A percentile compares a stretch with the other conserved stretches of the same genome.
These are phyloP conservation scores for Stachybotrys chartarum DNA, from an alignment of 2,329 filamentous ascomycete species.

Conservation along the genomic window DNA sequence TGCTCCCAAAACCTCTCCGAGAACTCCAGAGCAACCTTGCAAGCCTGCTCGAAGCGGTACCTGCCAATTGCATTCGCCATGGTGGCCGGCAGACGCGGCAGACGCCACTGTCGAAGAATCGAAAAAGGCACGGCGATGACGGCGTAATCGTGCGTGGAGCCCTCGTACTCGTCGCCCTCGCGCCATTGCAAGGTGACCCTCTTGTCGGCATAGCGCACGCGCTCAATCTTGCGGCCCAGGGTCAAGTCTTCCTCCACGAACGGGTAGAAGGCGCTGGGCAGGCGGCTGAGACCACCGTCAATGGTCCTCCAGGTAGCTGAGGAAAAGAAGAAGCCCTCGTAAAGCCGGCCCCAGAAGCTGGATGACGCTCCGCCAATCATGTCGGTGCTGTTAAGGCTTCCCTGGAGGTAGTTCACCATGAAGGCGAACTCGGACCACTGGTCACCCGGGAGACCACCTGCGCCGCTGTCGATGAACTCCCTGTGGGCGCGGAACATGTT, in stretches of 20 bases:
- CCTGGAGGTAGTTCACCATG: slow-evolving; percentile 49
- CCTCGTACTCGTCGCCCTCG: slow-evolving; percentile 30
- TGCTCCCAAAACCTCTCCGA: slow-evolving; percentile 55
- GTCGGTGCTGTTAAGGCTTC: slow-evolving; percentile 47
- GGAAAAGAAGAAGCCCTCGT: slow-evolving; percentile 52
- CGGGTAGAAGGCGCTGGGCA: slow-evolving; percentile 53
- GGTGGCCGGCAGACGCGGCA: slow-evolving; percentile 37
- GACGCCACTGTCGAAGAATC: slow-evolving; percentile 54
- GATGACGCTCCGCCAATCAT: slow-evolving; percentile 25
- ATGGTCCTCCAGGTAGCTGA: slow-evolving; percentile 57
- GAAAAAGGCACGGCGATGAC: slow-evolving; percentile 60
- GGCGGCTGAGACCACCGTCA: slow-evolving; percentile 32
- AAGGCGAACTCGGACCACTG: slow-evolving; percentile 59
- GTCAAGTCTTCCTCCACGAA: slow-evolving; percentile 49
- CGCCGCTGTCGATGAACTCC: slow-evolving; percentile 25
- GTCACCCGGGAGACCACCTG: slow-evolving; percentile 43
- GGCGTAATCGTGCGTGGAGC: slow-evolving; percentile 56
- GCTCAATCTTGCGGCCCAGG: slow-evolving; percentile 50
- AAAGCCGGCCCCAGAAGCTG: slow-evolving; percentile 40
- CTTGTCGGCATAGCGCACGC: slow-evolving; percentile 40
- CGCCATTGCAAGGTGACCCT: slow-evolving; percentile 55
- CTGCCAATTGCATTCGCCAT: slow-evolving; percentile 39
- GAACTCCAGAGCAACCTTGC: slow-evolving; percentile 62
- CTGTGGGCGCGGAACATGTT: slow-evolving; percentile 37
- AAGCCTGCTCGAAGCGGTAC: slow-evolving; percentile 35